phyloP scores from a whole-genome alignment of 805 yeast genomes.

The Kazachstania psychrophila region DNA sequence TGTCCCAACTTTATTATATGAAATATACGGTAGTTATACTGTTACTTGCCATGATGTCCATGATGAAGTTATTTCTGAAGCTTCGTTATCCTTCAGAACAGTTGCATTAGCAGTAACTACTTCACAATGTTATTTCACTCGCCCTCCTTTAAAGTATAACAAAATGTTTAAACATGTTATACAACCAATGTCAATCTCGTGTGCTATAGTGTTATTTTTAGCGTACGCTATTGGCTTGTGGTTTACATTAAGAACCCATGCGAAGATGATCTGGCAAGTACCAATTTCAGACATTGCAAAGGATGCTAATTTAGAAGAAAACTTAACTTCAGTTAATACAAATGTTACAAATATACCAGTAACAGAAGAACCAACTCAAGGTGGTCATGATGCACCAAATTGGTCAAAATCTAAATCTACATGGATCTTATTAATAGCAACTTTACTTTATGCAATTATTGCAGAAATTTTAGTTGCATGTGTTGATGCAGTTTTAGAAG shows the following conservation, averaged over 20 bases:
- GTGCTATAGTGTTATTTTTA: constrained; percentile 70
- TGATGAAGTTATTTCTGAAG: constrained; percentile 3
- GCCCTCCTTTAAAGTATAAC: constrained; percentile 67
- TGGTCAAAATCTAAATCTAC: constrained; percentile 87
- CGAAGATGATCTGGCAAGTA: constrained; percentile 85
- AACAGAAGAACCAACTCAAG: constrained; percentile 8
- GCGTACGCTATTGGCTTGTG: constrained; percentile 84
- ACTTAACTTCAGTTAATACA: constrained; percentile 4
- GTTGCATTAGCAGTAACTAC: constrained; percentile 36
- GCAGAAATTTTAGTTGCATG: constrained; percentile 92
- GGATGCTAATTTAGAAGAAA: constrained; percentile 7
- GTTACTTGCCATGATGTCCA: constrained; percentile 46
- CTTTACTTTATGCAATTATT: constrained; percentile 79
- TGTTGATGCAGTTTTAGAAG: constrained; percentile 75
- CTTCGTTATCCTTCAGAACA: constrained; percentile 25
- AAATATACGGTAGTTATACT: constrained; percentile 81
- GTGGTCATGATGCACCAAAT: constrained; percentile 94
- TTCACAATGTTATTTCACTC: constrained; percentile 59
- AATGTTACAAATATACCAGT: constrained; percentile 1
- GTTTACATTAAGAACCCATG: constrained; percentile 93
- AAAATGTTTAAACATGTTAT: constrained; percentile 56
- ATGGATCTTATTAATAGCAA: constrained; percentile 71
- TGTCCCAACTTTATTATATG: constrained; percentile 84
- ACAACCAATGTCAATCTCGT: constrained; percentile 71
- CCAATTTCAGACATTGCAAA: constrained; percentile 17